A percentile compares a stretch with the other conserved stretches of the same genome.
These are phyloP conservation scores for Lenwebbia sp. DNA, from an alignment of 345 rosid genomes.

Conservation along the genomic window DNA sequence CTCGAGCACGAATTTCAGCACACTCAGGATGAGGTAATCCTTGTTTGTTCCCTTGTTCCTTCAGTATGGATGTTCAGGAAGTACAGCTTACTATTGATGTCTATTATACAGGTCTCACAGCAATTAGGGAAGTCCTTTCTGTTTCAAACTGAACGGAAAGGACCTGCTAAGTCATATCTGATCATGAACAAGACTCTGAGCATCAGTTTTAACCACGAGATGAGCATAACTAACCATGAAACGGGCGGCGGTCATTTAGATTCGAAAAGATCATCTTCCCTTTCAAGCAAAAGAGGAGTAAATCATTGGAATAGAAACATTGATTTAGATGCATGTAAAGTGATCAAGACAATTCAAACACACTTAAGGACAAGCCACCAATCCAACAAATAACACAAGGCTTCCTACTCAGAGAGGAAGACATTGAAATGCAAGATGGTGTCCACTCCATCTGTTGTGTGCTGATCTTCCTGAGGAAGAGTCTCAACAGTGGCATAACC, in stretches of 20 bases:
- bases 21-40: not conserved
- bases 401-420: conserved; percentile 33
- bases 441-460: conserved; percentile 82
- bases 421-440: conserved; percentile 66
- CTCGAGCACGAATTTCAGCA: not conserved
- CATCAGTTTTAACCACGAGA: not conserved
- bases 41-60: not conserved
- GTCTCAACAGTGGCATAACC: conserved; percentile 74
- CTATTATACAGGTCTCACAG: no score
- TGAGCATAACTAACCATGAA: not conserved
- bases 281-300: not conserved
- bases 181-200: not conserved
- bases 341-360: not conserved
- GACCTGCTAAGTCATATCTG: not conserved
- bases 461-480: conserved; percentile 60
- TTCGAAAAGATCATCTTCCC: not conserved
- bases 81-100: not conserved
- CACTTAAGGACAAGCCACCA: not conserved
- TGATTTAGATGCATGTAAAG: not conserved
- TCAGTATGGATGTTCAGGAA: not conserved
- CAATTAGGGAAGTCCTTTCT: not conserved
- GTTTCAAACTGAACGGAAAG: not conserved
- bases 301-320: not conserved
- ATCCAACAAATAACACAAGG: not conserved
- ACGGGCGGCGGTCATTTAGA: not conserved